Percentiles rank a stretch among this genome's conserved stretches.
Evolutionary conservation across 2,329 filamentous ascomycete genomes (phyloP).

Genomic region (Huntiella bhutanensis): DNA sequence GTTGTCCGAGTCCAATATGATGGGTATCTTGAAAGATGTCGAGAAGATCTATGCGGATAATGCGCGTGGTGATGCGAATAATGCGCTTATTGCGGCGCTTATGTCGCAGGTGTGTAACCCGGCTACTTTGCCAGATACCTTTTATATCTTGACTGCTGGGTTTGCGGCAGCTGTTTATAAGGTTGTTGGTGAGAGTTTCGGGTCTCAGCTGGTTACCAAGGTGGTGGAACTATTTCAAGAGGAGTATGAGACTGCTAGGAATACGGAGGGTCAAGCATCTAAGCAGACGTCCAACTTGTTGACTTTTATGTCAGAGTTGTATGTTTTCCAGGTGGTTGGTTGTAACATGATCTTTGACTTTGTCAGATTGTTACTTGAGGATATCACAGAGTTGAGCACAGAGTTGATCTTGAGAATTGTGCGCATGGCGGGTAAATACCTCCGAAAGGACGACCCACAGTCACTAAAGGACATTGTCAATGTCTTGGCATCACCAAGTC

Average conservation of each 20-base stretch:
- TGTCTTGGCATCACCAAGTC: slow-evolving; percentile 49
- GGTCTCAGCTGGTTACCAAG: slow-evolving; percentile 65
- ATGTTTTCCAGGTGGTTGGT: slow-evolving; percentile 77
- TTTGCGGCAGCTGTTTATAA: slow-evolving; percentile 82
- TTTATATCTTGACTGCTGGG: slow-evolving; percentile 75
- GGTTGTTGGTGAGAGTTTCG: slow-evolving; percentile 72
- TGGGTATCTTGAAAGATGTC: slow-evolving; percentile 66
- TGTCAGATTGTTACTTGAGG: slow-evolving; percentile 54
- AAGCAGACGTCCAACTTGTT: slow-evolving; percentile 48
- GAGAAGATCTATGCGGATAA: slow-evolving; percentile 70
- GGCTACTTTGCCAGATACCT: slow-evolving; percentile 65
- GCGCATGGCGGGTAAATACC: slow-evolving; percentile 59
- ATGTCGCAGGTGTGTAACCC: slow-evolving; percentile 64
- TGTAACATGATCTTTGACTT: slow-evolving; percentile 80
- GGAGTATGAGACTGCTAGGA: slow-evolving; percentile 30
- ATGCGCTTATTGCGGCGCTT: slow-evolving; percentile 57
- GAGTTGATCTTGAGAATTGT: slow-evolving; percentile 75
- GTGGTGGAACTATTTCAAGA: slow-evolving; percentile 57
- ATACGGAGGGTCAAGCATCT: slow-evolving; percentile 16
- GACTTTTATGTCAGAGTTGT: slow-evolving; percentile 67
- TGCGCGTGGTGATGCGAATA: slow-evolving; percentile 74
- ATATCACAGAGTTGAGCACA: slow-evolving; percentile 69
- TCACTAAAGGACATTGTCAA: slow-evolving; percentile 76
- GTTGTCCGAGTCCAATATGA: slow-evolving; percentile 74
- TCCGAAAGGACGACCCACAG: slow-evolving; percentile 76